Base-by-base conservation (phyloP, 2,329 filamentous ascomycete species). In the Paraphoma chrysanthemicola region DNA sequence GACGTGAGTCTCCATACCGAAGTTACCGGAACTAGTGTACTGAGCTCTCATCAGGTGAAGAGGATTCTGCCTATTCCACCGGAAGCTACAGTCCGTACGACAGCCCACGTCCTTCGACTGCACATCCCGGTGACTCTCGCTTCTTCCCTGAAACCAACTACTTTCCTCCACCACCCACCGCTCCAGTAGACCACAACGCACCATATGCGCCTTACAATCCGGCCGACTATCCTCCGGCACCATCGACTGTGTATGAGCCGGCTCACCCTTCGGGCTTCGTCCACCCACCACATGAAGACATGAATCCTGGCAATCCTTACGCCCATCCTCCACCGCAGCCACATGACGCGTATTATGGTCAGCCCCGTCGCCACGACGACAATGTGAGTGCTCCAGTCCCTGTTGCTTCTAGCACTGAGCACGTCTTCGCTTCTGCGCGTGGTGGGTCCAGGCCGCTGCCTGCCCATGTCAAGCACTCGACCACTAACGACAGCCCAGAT, bases 361-460 rank as follows among this genome's bases (percentile, higher is more conserved):
- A 72, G 59, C 69, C 68, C 44, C 70, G 70, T 55, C 74, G 67
- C 56, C 72, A 71, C 64, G 74, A 77, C 72, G 78, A 79, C 63
- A 80, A 83, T 82, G 81, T 83, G 80, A 83, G 81, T 83, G 76
- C 76, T 74, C 68, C 64, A 62, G 63, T 58, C 60, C 68, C 64
- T 69, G 54, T 56, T 33, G 42, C 50, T 57, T 56, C 67, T 57
- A 66, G 71, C 64, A 71, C 73, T 62, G 63, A 62, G 56, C 63
- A 70, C 61, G 29, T 53, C 48, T 61, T 60, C 47, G 60, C 63
- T 59, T 62, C 61, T 59, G 59, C 61, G 47, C 64, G 65, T 68
- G 74, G 75, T 76, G 72, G 68, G 74, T 76, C 67, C 44, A 68
- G 66, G 65, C 66, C 67, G 62, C 54, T 60, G 65, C 64, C 66